Evolutionary conservation across 768 basidiomycete genomes (phyloP).

Genomic region (Termitomyces sp.): DNA sequence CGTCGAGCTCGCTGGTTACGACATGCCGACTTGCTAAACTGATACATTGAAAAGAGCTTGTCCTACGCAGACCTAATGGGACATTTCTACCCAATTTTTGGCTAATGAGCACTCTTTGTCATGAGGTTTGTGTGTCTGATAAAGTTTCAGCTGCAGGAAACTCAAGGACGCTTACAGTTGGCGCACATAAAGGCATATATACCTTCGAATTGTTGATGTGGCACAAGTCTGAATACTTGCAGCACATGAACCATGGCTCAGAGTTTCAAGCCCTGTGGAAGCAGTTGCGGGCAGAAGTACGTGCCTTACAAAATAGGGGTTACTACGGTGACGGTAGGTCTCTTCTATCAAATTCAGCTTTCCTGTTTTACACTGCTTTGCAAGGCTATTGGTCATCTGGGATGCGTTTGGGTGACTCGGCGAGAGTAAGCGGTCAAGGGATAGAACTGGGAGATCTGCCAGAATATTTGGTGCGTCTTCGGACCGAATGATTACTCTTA

Average conservation of each 20-base stretch:
- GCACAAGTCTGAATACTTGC: background rate
- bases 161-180: slow-evolving; percentile 38
- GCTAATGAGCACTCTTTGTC: slow-evolving; percentile 76
- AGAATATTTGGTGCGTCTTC: slow-evolving; percentile 63
- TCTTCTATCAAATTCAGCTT: background rate
- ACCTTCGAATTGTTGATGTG: background rate
- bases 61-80: slow-evolving; percentile 59
- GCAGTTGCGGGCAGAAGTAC: slow-evolving; percentile 59
- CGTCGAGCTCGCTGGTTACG: slow-evolving; percentile 4
- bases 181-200: slow-evolving; percentile 71
- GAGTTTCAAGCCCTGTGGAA: slow-evolving; percentile 75
- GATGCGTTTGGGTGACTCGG: slow-evolving; percentile 62
- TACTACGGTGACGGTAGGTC: slow-evolving; percentile 77
- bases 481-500: background rate
- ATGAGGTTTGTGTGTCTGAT: slow-evolving; percentile 53
- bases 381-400: slow-evolving; percentile 83
- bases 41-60: slow-evolving; percentile 50
- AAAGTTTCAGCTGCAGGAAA: slow-evolving; percentile 1
- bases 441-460: slow-evolving; percentile 57
- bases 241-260: slow-evolving; percentile 82
- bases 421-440: slow-evolving; percentile 29
- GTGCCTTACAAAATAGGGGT: slow-evolving; percentile 63
- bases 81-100: slow-evolving; percentile 57
- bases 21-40: background rate
- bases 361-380: background rate